Evolutionary conservation across 345 rosid species (phyloP).

Genomic region (Melaleuca alternifolia): DNA sequence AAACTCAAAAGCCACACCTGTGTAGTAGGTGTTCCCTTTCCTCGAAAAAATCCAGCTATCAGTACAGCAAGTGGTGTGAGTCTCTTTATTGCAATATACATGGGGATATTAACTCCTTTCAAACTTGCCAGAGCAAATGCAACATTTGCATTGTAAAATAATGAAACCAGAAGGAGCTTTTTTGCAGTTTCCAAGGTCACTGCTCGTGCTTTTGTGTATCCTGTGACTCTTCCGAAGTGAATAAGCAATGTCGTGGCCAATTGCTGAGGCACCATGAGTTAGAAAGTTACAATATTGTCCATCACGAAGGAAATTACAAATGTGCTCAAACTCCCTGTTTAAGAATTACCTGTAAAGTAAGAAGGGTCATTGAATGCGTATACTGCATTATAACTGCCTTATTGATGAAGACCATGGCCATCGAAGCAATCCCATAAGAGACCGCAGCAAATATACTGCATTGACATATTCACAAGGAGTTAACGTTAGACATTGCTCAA

Average conservation of each 20-base stretch:
- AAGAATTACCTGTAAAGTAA: slow-evolving; percentile 61
- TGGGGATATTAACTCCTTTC: slow-evolving; percentile 95
- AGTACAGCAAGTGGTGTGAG: slow-evolving; percentile 92
- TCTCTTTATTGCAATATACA: slow-evolving; percentile 97
- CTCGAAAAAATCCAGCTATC: slow-evolving; percentile 54
- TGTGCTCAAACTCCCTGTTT: background rate
- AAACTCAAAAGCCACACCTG: slow-evolving; percentile 35
- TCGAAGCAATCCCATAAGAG: slow-evolving; percentile 86
- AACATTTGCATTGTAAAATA: slow-evolving; percentile 95
- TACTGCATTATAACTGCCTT: slow-evolving; percentile 90
- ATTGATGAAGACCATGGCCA: slow-evolving; percentile 98
- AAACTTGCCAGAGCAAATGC: slow-evolving; percentile 96
- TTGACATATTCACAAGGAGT: background rate
- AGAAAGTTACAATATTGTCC: background rate
- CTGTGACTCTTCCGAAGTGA: slow-evolving; percentile 55
- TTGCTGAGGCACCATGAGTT: slow-evolving; percentile 48
- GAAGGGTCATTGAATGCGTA: slow-evolving; percentile 77
- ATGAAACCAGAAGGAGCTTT: slow-evolving; percentile 71
- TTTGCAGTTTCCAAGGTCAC: slow-evolving; percentile 52
- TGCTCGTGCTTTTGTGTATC: slow-evolving; percentile 57
- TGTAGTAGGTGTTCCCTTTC: slow-evolving; percentile 70
- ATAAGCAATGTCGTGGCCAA: slow-evolving; percentile 75
- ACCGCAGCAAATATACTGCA: slow-evolving; percentile 71
- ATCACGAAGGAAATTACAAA: background rate
- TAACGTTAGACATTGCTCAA: background rate